These are phyloP conservation scores for Epithele typhae DNA, from an alignment of 768 basidiomycete species.

Conservation along the genomic window DNA sequence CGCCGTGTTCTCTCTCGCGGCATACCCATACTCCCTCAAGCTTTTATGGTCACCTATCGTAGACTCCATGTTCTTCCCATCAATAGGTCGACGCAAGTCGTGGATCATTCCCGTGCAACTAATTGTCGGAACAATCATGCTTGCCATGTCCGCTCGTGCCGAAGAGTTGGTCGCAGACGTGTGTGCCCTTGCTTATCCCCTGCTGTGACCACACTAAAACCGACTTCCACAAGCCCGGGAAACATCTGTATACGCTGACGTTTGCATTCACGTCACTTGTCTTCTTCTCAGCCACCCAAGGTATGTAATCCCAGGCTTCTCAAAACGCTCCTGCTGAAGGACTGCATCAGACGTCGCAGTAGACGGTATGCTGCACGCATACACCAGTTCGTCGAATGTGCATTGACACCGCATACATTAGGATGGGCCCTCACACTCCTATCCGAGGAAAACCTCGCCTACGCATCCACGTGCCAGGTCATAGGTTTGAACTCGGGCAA, in stretches of 20 bases:
- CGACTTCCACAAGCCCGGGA: slow-evolving; percentile 56
- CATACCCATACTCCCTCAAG: slow-evolving; percentile 96
- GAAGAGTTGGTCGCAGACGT: slow-evolving; percentile 79
- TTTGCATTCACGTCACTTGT: slow-evolving; percentile 85
- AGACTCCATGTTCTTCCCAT: slow-evolving; percentile 80
- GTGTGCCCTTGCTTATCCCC: too few species aligned
- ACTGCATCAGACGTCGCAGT: slow-evolving; percentile 82
- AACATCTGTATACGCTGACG: slow-evolving; percentile 76
- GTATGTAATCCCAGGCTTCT: slow-evolving; percentile 30
- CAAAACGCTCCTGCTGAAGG: slow-evolving; percentile 12
- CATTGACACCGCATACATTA: slow-evolving; percentile 37
- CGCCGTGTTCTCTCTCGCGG: slow-evolving; percentile 87
- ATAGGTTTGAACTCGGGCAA: slow-evolving; percentile 95
- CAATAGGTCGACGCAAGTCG: slow-evolving; percentile 90
- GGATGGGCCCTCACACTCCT: slow-evolving; percentile 82
- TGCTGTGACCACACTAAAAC: slow-evolving; percentile 2
- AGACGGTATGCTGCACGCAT: slow-evolving; percentile 59
- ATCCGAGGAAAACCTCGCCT: slow-evolving; percentile 90
- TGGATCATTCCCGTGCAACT: slow-evolving; percentile 99
- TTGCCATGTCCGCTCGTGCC: slow-evolving; percentile 71
- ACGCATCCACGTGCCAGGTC: slow-evolving; percentile 97
- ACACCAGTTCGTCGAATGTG: slow-evolving; percentile 27
- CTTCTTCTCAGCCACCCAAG: slow-evolving; percentile 95
- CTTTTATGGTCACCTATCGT: slow-evolving; percentile 97
- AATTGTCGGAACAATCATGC: slow-evolving; percentile 80